Evolutionary conservation across 225 moss, liverwort and hornwort genomes (phyloP).

Genomic region (Neckera pumila): DNA sequence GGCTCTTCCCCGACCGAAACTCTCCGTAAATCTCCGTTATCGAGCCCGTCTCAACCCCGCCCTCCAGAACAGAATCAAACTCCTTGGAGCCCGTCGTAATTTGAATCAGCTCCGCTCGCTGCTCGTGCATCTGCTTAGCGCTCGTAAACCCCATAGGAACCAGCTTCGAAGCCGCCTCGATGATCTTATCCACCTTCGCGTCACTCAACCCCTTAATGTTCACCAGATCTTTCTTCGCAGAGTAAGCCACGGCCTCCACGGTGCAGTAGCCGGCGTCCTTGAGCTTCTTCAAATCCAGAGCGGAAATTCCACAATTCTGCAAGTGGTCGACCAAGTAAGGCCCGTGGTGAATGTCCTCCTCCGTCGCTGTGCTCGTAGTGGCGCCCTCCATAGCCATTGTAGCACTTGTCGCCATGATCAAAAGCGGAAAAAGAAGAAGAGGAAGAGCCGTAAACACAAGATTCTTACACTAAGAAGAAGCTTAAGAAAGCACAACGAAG

Average conservation of each 20-base stretch:
- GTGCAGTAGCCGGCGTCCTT: slow-evolving; percentile 83
- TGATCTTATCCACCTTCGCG: slow-evolving; percentile 83
- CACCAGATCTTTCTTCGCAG: slow-evolving; percentile 69
- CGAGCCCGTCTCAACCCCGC: slow-evolving; percentile 90
- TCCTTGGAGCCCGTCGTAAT: slow-evolving; percentile 82
- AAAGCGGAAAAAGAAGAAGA: neutral
- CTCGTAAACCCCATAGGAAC: slow-evolving; percentile 97
- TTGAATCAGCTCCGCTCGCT: slow-evolving; percentile 80
- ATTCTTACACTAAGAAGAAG: neutral
- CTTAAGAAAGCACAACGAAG: neutral
- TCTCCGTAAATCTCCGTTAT: slow-evolving; percentile 97
- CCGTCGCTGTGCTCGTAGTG: slow-evolving; percentile 15
- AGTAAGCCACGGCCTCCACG: slow-evolving; percentile 78
- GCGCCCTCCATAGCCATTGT: slow-evolving; percentile 6
- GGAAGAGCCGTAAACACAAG: too few species aligned
- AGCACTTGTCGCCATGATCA: slow-evolving; percentile 10
- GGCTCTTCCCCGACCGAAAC: slow-evolving; percentile 92
- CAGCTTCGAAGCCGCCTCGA: slow-evolving; percentile 78
- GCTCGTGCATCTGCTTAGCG: slow-evolving; percentile 92
- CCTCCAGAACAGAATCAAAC: slow-evolving; percentile 71
- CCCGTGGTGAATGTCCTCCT: slow-evolving; percentile 64
- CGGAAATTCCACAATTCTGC: slow-evolving; percentile 64
- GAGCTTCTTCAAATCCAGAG: slow-evolving; percentile 79
- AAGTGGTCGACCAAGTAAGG: slow-evolving; percentile 70
- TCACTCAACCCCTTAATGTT: slow-evolving; percentile 92